Evolutionary conservation across 495 filamentous ascomycete genomes (phyloP).

Genomic region (Podospora tetraspora): DNA sequence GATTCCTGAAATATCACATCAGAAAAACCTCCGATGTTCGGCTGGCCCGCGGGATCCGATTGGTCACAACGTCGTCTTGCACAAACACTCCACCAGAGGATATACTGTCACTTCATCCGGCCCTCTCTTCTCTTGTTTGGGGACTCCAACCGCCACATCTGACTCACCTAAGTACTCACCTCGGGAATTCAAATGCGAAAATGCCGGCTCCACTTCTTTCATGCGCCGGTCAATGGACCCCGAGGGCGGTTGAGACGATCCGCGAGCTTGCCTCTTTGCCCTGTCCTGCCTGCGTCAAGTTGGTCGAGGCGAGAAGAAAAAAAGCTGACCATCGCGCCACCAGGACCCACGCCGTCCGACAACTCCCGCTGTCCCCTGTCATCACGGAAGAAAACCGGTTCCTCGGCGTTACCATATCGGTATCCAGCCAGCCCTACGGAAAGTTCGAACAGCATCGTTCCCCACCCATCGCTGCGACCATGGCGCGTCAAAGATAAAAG

Average conservation of each 20-base stretch:
- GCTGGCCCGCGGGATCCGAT: slow-evolving; percentile 6
- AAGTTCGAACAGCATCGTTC: background rate
- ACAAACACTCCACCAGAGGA: background rate
- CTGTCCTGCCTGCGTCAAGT: background rate
- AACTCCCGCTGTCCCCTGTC: background rate
- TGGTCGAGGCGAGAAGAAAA: background rate
- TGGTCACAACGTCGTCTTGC: background rate
- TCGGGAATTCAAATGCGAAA: background rate
- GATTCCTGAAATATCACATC: background rate
- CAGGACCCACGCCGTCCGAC: background rate
- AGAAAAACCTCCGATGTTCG: slow-evolving; percentile 1
- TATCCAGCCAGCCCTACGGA: background rate
- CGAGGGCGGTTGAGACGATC: background rate
- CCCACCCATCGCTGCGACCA: background rate
- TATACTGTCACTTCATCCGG: background rate
- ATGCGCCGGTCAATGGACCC: background rate
- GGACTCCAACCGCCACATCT: background rate
- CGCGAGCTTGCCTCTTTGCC: background rate
- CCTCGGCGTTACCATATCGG: background rate
- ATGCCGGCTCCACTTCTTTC: background rate
- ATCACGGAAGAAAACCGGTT: background rate
- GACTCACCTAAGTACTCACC: background rate
- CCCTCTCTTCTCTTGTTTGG: background rate
- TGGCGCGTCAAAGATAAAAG: background rate
- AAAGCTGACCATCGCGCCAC: background rate